Conservation (phyloP, 2,329 filamentous ascomycete genomes). For the Aaosphaeria pasadenensis region DNA sequence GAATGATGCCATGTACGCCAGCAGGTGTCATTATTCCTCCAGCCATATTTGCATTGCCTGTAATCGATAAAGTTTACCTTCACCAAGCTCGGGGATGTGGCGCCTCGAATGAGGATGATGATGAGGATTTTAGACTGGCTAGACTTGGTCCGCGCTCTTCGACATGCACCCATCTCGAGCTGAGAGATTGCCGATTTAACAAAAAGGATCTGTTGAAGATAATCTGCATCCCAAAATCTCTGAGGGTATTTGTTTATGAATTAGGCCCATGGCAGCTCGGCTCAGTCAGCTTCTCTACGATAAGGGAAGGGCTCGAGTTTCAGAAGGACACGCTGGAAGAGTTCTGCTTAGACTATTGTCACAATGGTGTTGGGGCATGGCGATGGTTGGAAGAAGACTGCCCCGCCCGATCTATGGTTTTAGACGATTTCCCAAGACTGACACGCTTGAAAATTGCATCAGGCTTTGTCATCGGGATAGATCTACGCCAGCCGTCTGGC, state of each 20-base stretch:
- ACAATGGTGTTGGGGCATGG: neutral
- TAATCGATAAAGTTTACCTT: neutral
- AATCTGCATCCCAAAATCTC: neutral
- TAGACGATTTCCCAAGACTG: neutral
- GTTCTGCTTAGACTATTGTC: neutral
- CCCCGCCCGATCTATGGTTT: neutral
- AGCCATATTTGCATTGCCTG: neutral
- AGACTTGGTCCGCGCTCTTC: neutral
- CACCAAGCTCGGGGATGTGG: neutral
- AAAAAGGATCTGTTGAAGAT: neutral
- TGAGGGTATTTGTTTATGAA: neutral
- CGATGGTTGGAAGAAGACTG: neutral
- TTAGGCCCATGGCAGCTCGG: neutral
- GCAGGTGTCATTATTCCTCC: neutral
- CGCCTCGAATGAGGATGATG: neutral
- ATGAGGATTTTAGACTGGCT: neutral
- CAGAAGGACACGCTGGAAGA: neutral
- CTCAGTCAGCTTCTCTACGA: neutral
- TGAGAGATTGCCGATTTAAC: neutral
- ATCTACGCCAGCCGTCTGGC: neutral
- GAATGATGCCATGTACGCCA: neutral
- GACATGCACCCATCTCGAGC: slow-evolving; percentile 1
- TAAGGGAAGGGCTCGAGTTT: neutral
- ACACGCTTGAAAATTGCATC: neutral
- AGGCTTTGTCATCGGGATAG: neutral